These are phyloP conservation scores for Hippophae tibetana DNA, from an alignment of 306 rosid genomes.

Conservation along the genomic window DNA sequence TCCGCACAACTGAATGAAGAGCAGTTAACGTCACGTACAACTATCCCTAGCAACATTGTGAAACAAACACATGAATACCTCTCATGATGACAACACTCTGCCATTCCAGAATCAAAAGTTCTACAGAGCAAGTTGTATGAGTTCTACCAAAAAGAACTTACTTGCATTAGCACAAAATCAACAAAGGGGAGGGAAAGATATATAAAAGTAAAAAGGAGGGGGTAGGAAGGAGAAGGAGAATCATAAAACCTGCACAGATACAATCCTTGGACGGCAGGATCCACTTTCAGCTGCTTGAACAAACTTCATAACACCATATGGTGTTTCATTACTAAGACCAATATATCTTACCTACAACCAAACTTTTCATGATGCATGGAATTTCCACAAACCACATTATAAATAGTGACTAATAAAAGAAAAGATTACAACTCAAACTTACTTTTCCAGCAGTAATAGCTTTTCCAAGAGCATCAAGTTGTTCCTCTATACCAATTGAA, in stretches of 20 bases:
- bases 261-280: slow-evolving; percentile 39
- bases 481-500: slow-evolving; percentile 63
- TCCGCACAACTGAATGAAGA: too few species aligned
- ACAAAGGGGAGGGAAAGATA: slow-evolving; percentile 4
- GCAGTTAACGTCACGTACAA: neutral
- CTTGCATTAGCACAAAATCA: slow-evolving; percentile 19
- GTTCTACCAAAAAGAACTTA: slow-evolving; percentile 41
- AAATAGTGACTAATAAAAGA: slow-evolving; percentile 2
- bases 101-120: slow-evolving; percentile 82
- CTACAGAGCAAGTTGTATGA: slow-evolving; percentile 71
- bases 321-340: slow-evolving; percentile 92
- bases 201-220: too few species aligned
- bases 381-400: slow-evolving; percentile 1
- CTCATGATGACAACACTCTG: slow-evolving; percentile 90
- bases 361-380: slow-evolving; percentile 3
- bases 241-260: slow-evolving; percentile 69
- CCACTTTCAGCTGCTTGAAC: slow-evolving; percentile 50
- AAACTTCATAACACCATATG: slow-evolving; percentile 92
- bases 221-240: neutral
- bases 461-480: slow-evolving; percentile 58
- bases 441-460: slow-evolving; percentile 75
- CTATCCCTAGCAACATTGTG: neutral
- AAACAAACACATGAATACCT: slow-evolving; percentile 39
- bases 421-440: slow-evolving; percentile 15
- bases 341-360: slow-evolving; percentile 58